Conservation (phyloP, 768 basidiomycete genomes). For the Russula foetens region DNA sequence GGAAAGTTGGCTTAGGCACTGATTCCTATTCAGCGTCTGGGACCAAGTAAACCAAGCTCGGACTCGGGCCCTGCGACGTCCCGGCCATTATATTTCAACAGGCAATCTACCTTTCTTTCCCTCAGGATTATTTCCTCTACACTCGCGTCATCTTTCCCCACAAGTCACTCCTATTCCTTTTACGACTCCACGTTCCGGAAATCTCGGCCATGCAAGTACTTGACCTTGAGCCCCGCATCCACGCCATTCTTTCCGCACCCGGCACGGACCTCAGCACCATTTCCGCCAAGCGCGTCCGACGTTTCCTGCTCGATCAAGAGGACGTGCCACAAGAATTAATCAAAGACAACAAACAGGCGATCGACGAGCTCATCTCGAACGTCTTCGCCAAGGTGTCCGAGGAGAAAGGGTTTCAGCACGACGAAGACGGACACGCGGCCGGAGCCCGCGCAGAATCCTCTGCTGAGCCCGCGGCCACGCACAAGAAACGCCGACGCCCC, state of each 20-base stretch:
- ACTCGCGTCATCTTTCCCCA: neutral
- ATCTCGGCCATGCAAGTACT: constrained; percentile 25
- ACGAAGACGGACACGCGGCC: constrained; percentile 19
- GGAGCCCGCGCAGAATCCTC: too few relatives aligned
- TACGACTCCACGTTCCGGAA: neutral
- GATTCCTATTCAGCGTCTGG: neutral
- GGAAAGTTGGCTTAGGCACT: neutral
- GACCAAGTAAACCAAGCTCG: neutral
- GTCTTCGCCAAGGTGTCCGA: constrained; percentile 55
- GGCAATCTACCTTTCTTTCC: neutral
- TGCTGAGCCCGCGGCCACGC: neutral
- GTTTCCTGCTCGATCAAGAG: constrained; percentile 51
- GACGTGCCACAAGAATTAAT: constrained; percentile 50
- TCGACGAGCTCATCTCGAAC: constrained; percentile 59
- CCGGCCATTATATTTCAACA: neutral
- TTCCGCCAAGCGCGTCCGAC: constrained; percentile 84
- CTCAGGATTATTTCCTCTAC: neutral
- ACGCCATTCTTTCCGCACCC: constrained; percentile 64
- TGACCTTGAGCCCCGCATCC: constrained; percentile 53
- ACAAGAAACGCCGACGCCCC: constrained; percentile 20
- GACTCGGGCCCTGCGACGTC: neutral
- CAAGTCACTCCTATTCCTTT: neutral
- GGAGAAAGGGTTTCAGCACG: constrained; percentile 18
- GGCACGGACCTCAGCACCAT: constrained; percentile 71
- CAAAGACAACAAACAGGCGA: constrained; percentile 55